Base-by-base conservation (phyloP, 768 basidiomycete species). In the Piloderma croceum region DNA sequence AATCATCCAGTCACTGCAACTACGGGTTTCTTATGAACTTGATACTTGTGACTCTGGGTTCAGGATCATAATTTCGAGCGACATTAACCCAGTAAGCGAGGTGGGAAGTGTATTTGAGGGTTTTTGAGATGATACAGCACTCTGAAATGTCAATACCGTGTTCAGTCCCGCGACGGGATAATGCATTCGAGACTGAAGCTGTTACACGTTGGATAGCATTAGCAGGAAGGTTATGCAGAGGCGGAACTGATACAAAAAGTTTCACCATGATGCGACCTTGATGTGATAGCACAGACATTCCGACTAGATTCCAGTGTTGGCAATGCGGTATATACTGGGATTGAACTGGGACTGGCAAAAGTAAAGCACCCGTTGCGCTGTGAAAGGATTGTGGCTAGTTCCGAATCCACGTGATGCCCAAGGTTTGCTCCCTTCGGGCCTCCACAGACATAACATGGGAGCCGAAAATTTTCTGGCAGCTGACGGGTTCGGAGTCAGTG, bases 101-200 rank as follows among this genome's bases (percentile, higher is more conserved):
- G 35, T 53, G 44, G 46, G 52, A 49, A 11, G 49, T 41, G 42
- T 54, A 53, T 24, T 46, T 52, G 15, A 52, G 44, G 6, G 51
- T 31, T 29, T 52, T 54, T 17, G 49, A 52, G 17, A 54, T 32
- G 20, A 54, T 19, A 37, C 49, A 52, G 31, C 51, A 48, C 34
- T 54, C 53, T 10, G 31, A 34, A 24, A 49, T 37, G 40, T 44
- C 32, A 10, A 52, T 37, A 40, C 31, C 27, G 13, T n/a, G n/a
- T n/a, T n/a, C n/a, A n/a, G n/a, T n/a, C n/a, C 33, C 46, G 15
- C 25, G 33, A 17, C 32, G 31, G 29, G 49, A 49, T 12, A 44
- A 51, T 22, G 46, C 34, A 45, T 40, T 41, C 31, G 46, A 53
- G 41, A 46, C 42, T 40, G 51, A 45, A 27, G 38, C 38, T 23